These are phyloP conservation scores for Penicillium crystallinum DNA, from an alignment of 495 filamentous ascomycete genomes.

Conservation along the genomic window DNA sequence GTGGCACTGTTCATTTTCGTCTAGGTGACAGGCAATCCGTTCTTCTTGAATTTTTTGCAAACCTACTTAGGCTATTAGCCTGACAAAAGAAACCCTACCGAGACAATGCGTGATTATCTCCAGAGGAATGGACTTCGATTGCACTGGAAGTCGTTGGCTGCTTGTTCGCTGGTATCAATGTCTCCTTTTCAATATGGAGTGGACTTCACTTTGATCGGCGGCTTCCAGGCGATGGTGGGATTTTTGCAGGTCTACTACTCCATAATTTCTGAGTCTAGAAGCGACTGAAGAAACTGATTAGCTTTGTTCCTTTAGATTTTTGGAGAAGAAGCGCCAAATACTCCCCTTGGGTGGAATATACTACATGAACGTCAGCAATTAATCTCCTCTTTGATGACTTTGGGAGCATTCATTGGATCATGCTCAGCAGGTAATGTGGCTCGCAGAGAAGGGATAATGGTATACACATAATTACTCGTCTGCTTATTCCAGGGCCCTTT, in stretches of 20 bases:
- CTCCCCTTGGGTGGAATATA: conserved; percentile 51
- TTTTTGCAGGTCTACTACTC: conserved; percentile 43
- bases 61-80: neutral
- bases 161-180: conserved; percentile 19
- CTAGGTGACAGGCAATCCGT: neutral
- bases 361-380: conserved; percentile 31
- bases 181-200: conserved; percentile 58
- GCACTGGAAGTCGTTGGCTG: conserved; percentile 19
- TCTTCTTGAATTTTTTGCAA: neutral
- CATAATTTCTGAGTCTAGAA: neutral
- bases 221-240: conserved; percentile 58
- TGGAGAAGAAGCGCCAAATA: conserved; percentile 31
- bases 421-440: conserved; percentile 28
- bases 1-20: neutral
- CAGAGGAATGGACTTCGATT: conserved; percentile 15
- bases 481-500: conserved; percentile 36
- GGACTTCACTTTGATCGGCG: conserved; percentile 57
- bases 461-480: neutral
- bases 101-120: conserved; percentile 4
- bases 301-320: conserved; percentile 7
- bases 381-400: conserved; percentile 46
- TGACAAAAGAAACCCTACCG: neutral
- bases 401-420: conserved; percentile 55
- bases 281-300: neutral
- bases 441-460: neutral